Percentiles rank a stretch among this genome's conserved stretches.
These are phyloP conservation scores for Aspergillus hancockii DNA, from an alignment of 495 filamentous ascomycete species.

Conservation along the genomic window DNA sequence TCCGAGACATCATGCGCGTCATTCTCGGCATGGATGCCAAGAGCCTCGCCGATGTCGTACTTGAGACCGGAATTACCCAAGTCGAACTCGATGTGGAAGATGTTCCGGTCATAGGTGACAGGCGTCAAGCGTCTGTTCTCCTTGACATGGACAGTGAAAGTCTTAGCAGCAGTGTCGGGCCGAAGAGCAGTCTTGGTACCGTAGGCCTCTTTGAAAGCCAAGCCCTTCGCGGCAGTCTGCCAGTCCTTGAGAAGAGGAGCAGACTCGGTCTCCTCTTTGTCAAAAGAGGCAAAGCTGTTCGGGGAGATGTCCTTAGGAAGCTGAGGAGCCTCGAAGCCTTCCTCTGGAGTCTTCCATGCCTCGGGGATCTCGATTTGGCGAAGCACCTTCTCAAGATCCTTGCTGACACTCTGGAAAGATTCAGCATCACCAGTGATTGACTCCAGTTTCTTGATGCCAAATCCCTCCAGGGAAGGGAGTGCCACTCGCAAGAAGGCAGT, in stretches of 20 bases:
- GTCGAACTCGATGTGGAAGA: conserved; percentile 99
- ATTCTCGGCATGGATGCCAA: conserved; percentile 95
- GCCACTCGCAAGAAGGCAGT: conserved; percentile 79
- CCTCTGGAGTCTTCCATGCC: conserved; percentile 70
- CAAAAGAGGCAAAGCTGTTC: conserved; percentile 81
- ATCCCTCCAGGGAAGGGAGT: conserved; percentile 54
- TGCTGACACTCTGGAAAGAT: conserved; percentile 58
- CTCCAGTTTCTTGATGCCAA: conserved; percentile 57
- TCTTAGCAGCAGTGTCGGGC: conserved; percentile 84
- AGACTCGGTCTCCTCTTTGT: conserved; percentile 73
- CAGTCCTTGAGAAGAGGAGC: conserved; percentile 68
- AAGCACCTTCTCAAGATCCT: conserved; percentile 69
- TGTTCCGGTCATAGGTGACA: conserved; percentile 88
- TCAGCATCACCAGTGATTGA: conserved; percentile 55
- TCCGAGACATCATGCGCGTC: conserved; percentile 72
- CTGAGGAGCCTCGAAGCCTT: conserved; percentile 49
- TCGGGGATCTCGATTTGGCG: conserved; percentile 73
- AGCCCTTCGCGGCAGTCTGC: conserved; percentile 79
- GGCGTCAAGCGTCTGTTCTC: conserved; percentile 94
- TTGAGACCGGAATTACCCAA: conserved; percentile 84
- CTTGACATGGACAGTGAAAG: conserved; percentile 83
- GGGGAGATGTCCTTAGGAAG: conserved; percentile 63
- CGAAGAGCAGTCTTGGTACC: conserved; percentile 70
- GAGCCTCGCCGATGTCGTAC: conserved; percentile 97
- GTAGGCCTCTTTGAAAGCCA: conserved; percentile 95